These are phyloP conservation scores for Penicillium sp. DNA, from an alignment of 2,329 filamentous ascomycete genomes.

Conservation along the genomic window DNA sequence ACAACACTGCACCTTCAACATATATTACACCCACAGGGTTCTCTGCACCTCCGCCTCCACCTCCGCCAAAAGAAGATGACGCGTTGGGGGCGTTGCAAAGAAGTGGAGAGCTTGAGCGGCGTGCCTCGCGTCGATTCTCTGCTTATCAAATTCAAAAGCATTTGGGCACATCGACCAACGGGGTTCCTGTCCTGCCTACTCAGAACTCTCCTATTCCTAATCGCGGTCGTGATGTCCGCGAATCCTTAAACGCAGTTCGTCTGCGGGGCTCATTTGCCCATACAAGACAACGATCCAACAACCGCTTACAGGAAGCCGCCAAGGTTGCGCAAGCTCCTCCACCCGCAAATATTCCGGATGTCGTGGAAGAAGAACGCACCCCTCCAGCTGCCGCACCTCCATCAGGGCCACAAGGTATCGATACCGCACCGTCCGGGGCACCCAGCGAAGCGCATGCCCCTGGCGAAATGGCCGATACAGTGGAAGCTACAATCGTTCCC, in stretches of 20 bases:
- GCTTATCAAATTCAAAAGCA: conserved; percentile 97
- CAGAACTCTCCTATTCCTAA: conserved; percentile 62
- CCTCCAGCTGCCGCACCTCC: conserved; percentile 36
- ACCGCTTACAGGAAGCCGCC: conserved; percentile 54
- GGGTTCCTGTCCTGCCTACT: conserved; percentile 76
- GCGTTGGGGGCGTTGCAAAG: conserved; percentile 86
- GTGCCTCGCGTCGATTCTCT: conserved; percentile 90
- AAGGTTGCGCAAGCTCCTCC: conserved; percentile 46
- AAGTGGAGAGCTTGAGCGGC: conserved; percentile 85
- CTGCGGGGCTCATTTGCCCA: conserved; percentile 56
- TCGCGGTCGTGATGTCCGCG: conserved; percentile 69
- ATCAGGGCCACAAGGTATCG: conserved; percentile 11
- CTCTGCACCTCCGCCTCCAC: conserved; percentile 70
- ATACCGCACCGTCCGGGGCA: conserved; percentile 50
- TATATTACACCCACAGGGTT: conserved; percentile 11
- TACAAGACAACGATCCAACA: conserved; percentile 51
- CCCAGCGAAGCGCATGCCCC: conserved; percentile 32
- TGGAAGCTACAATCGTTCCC: conserved; percentile 50
- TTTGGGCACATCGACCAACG: conserved; percentile 73
- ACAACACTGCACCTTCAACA: conserved; percentile 26
- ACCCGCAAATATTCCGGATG: conserved; percentile 60
- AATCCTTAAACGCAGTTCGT: conserved; percentile 74
- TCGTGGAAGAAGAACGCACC: conserved; percentile 46
- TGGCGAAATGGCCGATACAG: conserved; percentile 24
- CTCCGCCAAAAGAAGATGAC: conserved; percentile 79